Percentiles rank a stretch among this genome's conserved stretches.
These are phyloP conservation scores for Beauveria rudraprayagi DNA, from an alignment of 2,329 filamentous ascomycete species.

Conservation along the genomic window DNA sequence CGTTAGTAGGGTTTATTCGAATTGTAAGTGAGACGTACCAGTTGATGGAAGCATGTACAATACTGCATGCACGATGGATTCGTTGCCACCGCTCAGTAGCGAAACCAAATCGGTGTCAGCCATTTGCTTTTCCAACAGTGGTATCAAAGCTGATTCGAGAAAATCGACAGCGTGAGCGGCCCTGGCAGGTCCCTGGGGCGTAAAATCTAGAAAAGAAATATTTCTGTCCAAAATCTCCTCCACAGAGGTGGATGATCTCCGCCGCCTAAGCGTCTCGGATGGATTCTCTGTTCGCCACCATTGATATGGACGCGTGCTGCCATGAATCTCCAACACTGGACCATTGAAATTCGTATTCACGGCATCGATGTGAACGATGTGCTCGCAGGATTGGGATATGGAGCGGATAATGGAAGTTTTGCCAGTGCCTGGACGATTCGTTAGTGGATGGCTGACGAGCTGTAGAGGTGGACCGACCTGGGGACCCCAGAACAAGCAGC, in stretches of 20 bases:
- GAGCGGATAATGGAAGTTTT: constrained; percentile 87
- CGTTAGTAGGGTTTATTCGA: neutral
- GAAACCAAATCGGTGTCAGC: constrained; percentile 67
- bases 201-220: constrained; percentile 75
- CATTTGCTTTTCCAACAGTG: constrained; percentile 41
- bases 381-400: constrained; percentile 76
- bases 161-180: constrained; percentile 60
- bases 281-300: constrained; percentile 82
- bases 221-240: constrained; percentile 83
- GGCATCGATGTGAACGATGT: constrained; percentile 89
- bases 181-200: constrained; percentile 19
- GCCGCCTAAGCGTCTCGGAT: constrained; percentile 42
- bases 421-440: constrained; percentile 55
- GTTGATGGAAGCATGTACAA: constrained; percentile 69
- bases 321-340: constrained; percentile 59
- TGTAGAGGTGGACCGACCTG: constrained; percentile 43
- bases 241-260: constrained; percentile 51
- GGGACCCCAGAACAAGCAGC: constrained; percentile 74
- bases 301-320: constrained; percentile 77
- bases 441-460: constrained; percentile 7
- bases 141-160: constrained; percentile 46
- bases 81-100: constrained; percentile 73
- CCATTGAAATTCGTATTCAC: constrained; percentile 28
- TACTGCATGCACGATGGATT: constrained; percentile 74
- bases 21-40: constrained; percentile 38